A percentile compares a stretch with the other conserved stretches of the same genome.
Evolutionary conservation across 441 rosid species (phyloP).

Genomic region (Pelargonium cotyledonis): DNA sequence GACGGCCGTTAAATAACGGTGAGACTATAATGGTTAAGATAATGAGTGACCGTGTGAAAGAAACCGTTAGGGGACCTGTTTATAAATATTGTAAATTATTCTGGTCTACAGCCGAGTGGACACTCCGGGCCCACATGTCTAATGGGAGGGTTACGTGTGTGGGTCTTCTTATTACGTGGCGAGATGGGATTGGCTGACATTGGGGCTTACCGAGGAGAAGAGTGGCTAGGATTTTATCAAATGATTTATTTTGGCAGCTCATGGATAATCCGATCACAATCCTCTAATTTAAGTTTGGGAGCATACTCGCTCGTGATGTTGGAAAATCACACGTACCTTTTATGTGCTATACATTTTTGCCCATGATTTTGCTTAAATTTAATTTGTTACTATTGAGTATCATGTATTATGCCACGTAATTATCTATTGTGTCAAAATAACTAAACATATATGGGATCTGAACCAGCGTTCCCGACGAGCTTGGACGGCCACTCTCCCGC

Average conservation of each 20-base stretch:
- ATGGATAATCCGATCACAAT: neutral
- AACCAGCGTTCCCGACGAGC: too few species aligned
- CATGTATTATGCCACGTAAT: too few species aligned
- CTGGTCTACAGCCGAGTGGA: neutral
- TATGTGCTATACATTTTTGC: too few species aligned
- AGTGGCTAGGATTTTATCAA: neutral
- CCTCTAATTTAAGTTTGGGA: too few species aligned
- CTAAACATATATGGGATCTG: too few species aligned
- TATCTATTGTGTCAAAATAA: too few species aligned
- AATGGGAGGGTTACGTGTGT: neutral
- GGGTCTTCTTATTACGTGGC: neutral
- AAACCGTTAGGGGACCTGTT: neutral
- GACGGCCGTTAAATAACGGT: neutral
- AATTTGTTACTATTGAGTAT: too few species aligned
- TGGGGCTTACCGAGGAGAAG: too few species aligned
- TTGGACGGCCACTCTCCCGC: too few species aligned
- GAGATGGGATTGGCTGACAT: neutral
- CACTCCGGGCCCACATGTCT: constrained; percentile 3
- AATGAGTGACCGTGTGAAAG: neutral
- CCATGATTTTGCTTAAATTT: too few species aligned
- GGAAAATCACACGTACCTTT: too few species aligned
- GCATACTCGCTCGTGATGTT: too few species aligned
- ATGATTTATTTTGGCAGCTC: neutral
- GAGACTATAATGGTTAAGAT: neutral
- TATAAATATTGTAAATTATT: neutral